Conservation (phyloP, 371 early-diverging fungal species). For the Sporodiniella umbellata region DNA sequence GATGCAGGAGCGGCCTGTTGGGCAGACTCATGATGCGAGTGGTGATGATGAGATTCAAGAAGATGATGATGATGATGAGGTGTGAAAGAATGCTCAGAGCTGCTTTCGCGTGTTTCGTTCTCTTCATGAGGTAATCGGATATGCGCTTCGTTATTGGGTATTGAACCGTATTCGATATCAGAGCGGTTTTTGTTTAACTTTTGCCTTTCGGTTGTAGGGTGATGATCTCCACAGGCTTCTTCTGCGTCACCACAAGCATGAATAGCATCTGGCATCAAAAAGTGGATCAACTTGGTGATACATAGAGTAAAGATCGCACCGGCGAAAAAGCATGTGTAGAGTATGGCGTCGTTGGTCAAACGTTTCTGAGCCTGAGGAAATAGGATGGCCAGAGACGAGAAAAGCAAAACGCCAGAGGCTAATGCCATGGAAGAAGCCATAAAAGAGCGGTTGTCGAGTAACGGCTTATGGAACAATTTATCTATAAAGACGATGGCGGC, state of each 20-base stretch:
- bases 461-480: constrained; percentile 8
- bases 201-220: constrained; percentile 4
- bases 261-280: constrained; percentile 37
- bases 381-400: constrained; percentile 33
- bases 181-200: constrained; percentile 16
- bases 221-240: constrained; percentile 8
- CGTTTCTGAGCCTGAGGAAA: constrained; percentile 33
- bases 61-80: neutral
- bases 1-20: constrained; percentile 13
- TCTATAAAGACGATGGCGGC: constrained; percentile 26
- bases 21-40: constrained; percentile 17
- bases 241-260: constrained; percentile 35
- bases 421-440: constrained; percentile 36
- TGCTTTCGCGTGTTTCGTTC: neutral
- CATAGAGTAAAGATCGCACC: constrained; percentile 31
- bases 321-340: constrained; percentile 31
- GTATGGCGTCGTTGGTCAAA: constrained; percentile 15
- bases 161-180: constrained; percentile 30
- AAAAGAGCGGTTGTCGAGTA: constrained; percentile 28
- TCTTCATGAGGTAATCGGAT: constrained; percentile 33
- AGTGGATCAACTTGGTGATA: constrained; percentile 29
- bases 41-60: too few species aligned
- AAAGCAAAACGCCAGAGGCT: constrained; percentile 40
- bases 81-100: neutral
- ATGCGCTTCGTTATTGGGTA: constrained; percentile 30